A percentile compares a stretch with the other conserved stretches of the same genome.
Evolutionary conservation across 225 moss, liverwort and hornwort genomes (phyloP).

Genomic region (Neckera pumila): DNA sequence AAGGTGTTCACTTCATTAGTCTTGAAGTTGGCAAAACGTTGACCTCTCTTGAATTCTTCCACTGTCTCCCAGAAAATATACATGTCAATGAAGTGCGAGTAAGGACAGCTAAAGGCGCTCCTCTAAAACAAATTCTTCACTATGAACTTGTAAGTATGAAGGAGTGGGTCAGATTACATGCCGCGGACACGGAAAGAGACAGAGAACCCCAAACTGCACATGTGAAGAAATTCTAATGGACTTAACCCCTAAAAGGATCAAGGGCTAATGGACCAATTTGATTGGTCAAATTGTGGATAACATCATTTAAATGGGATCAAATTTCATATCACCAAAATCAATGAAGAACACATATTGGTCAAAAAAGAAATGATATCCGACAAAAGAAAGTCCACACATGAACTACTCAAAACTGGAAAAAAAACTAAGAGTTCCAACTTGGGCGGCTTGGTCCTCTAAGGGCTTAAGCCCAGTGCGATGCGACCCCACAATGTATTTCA

Average conservation of each 20-base stretch:
- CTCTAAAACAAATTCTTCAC: neutral
- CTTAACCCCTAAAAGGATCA: neutral
- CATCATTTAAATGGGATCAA: neutral
- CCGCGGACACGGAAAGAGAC: neutral
- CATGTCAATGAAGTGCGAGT: neutral
- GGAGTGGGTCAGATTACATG: neutral
- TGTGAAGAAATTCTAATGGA: neutral
- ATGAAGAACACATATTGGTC: neutral
- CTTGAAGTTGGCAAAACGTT: conserved; percentile 88
- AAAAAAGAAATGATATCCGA: neutral
- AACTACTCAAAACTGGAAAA: neutral
- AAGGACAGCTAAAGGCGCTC: neutral
- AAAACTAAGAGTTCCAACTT: neutral
- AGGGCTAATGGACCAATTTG: neutral
- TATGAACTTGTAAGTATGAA: neutral
- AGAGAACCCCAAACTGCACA: neutral
- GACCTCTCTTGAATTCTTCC: conserved; percentile 87
- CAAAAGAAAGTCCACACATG: neutral
- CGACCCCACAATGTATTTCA: neutral
- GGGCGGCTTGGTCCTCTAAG: neutral
- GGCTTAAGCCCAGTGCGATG: neutral
- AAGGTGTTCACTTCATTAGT: conserved; percentile 83
- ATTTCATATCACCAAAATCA: neutral
- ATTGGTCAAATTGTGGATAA: neutral
- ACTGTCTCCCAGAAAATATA: conserved; percentile 24